These are phyloP conservation scores for Marvania coccoides DNA, from an alignment of 139 green algal species.

Conservation along the genomic window DNA sequence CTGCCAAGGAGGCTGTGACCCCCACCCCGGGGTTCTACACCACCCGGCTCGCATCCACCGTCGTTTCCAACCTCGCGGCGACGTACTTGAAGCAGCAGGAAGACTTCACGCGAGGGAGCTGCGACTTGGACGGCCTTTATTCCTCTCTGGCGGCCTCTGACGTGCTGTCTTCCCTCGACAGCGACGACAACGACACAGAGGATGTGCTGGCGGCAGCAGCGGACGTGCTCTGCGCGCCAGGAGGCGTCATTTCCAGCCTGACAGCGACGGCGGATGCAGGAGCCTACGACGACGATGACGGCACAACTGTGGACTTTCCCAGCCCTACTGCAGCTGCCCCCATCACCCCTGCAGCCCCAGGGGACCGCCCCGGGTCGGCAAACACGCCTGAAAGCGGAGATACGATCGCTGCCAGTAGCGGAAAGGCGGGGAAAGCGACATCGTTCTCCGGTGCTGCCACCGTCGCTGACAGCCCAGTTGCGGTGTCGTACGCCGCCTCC, in stretches of 20 bases:
- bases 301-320: not conserved
- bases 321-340: not conserved
- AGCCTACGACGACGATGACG: not conserved
- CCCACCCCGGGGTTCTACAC: not conserved
- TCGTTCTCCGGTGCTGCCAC: too few relatives aligned
- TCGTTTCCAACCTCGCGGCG: not conserved
- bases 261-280: not conserved
- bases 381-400: not conserved
- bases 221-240: not conserved
- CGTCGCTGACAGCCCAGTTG: not conserved
- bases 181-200: not conserved
- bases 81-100: slow-evolving; percentile 1
- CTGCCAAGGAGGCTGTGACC: not conserved
- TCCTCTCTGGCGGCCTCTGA: not conserved
- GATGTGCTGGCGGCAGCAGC: not conserved
- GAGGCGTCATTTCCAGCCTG: not conserved
- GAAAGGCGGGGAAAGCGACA: too few relatives aligned
- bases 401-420: not conserved
- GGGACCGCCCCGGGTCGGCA: not conserved
- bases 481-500: not conserved
- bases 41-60: not conserved
- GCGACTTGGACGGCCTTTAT: not conserved
- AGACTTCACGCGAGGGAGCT: not conserved
- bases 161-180: not conserved
- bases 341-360: not conserved